phyloP scores from a whole-genome alignment of 2,329 filamentous ascomycete species.

The Ophiostoma triangulosporum region DNA sequence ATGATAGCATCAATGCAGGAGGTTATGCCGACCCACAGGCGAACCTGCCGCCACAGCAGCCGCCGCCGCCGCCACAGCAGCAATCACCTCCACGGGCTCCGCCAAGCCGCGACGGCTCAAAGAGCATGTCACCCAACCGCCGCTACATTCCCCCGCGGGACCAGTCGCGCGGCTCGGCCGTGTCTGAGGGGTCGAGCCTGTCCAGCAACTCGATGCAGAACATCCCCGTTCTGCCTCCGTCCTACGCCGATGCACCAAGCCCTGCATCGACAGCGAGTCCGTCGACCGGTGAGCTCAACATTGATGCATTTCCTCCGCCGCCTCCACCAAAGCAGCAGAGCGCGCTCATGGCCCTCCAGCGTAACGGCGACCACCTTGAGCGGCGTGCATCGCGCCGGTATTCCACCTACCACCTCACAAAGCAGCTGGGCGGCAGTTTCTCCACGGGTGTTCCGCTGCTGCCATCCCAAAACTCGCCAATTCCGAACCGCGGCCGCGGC shows the following conservation, averaged over 20 bases:
- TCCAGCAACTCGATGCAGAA: conserved; percentile 68
- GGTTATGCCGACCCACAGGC: conserved; percentile 28
- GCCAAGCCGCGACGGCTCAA: conserved; percentile 16
- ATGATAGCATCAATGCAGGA: conserved; percentile 41
- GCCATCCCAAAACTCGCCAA: conserved; percentile 66
- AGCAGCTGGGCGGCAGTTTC: conserved; percentile 64
- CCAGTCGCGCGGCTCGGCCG: conserved; percentile 35
- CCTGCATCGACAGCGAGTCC: conserved; percentile 33
- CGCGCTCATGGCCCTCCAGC: conserved; percentile 78
- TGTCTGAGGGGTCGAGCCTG: conserved; percentile 49
- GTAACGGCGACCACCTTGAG: conserved; percentile 74
- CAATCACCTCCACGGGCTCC: conserved; percentile 18
- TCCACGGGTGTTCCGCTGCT: conserved; percentile 76
- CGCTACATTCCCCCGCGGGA: conserved; percentile 36
- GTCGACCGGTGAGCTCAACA: conserved; percentile 35
- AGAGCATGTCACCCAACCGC: conserved; percentile 33
- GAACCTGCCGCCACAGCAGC: conserved; percentile 17
- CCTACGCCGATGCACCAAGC: conserved; percentile 47
- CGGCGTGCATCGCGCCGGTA: conserved; percentile 84
- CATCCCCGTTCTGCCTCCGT: conserved; percentile 60
- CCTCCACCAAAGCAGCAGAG: conserved; percentile 66
- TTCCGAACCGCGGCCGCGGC: conserved; percentile 68
- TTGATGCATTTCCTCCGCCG: conserved; percentile 57
- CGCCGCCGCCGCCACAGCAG: conserved; percentile 19
- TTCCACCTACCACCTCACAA: conserved; percentile 92